phyloP scores from a whole-genome alignment of 352 stramenopile genomes.

The Pythium periplocum region DNA sequence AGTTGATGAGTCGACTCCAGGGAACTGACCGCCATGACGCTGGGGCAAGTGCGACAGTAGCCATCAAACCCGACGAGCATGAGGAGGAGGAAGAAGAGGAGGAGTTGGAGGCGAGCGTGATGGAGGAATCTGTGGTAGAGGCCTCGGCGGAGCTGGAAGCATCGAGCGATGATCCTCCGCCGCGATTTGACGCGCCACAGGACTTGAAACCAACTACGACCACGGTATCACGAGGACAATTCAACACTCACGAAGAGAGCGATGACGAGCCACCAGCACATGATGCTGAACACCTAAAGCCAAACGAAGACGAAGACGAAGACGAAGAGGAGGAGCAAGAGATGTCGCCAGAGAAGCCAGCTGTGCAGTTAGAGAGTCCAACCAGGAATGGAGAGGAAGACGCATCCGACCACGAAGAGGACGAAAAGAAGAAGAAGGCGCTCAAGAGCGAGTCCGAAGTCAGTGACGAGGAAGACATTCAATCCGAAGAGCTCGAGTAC shows the following conservation, averaged over 20 bases:
- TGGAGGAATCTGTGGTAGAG: constrained; percentile 39
- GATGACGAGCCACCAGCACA: constrained; percentile 4
- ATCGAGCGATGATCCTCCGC: constrained; percentile 9
- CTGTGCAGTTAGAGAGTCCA: neutral
- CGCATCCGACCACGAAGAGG: constrained; percentile 16
- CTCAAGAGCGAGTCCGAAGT: constrained; percentile 44
- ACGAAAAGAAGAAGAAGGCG: constrained; percentile 35
- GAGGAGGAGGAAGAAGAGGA: constrained; percentile 15
- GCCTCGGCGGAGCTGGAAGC: constrained; percentile 27
- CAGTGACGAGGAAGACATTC: constrained; percentile 52
- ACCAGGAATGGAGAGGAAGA: constrained; percentile 4
- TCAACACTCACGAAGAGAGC: constrained; percentile 10
- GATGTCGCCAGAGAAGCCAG: no score
- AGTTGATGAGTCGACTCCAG: constrained; percentile 50
- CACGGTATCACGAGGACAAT: constrained; percentile 1
- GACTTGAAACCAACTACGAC: neutral
- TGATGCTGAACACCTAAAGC: neutral
- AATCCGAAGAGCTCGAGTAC: constrained; percentile 79
- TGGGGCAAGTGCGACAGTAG: neutral
- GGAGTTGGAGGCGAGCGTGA: constrained; percentile 30
- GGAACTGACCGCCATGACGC: neutral
- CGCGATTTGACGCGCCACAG: no score
- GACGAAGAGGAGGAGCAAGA: neutral
- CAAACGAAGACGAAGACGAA: neutral
- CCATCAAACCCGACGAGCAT: neutral